Evolutionary conservation across 208 protist genomes (phyloP).

Genomic region (Kentomonas sorsogonicus): DNA sequence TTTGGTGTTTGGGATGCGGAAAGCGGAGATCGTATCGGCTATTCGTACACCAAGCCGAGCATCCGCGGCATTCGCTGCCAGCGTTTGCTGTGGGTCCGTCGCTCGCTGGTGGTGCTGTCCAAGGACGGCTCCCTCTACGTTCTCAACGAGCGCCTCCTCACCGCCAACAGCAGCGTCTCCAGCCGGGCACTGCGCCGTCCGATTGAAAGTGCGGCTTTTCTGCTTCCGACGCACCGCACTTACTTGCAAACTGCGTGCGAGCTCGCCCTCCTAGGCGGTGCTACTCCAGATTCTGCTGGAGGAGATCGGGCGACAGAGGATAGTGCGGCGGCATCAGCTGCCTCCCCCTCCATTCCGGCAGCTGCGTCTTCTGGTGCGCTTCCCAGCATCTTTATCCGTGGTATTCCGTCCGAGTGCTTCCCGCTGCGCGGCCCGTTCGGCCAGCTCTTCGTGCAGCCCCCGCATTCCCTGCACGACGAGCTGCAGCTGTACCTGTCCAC

Average conservation of each 20-base stretch:
- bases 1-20: slow-evolving; percentile 60
- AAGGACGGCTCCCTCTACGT: slow-evolving; percentile 48
- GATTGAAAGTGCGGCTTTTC: slow-evolving; percentile 67
- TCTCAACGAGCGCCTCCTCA: slow-evolving; percentile 38
- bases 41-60: slow-evolving; percentile 26
- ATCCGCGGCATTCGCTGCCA: slow-evolving; percentile 18
- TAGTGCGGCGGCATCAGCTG: background rate
- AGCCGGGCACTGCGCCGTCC: slow-evolving; percentile 57
- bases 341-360: background rate
- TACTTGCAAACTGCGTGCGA: slow-evolving; percentile 55
- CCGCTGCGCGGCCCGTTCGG: slow-evolving; percentile 79
- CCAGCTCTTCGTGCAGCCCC: slow-evolving; percentile 48
- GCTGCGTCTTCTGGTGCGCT: background rate
- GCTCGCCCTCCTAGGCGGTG: too few species aligned
- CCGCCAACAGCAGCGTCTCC: slow-evolving; percentile 57
- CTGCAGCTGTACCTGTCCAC: slow-evolving; percentile 66
- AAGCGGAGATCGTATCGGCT: slow-evolving; percentile 38
- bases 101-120: slow-evolving; percentile 48
- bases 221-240: slow-evolving; percentile 58
- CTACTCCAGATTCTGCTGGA: too few species aligned
- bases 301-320: background rate
- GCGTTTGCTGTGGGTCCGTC: slow-evolving; percentile 35
- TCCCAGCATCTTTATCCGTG: slow-evolving; percentile 39
- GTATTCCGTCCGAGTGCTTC: slow-evolving; percentile 18
- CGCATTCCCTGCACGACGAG: slow-evolving; percentile 52